A percentile compares a stretch with the other conserved stretches of the same genome.
phyloP scores from a whole-genome alignment of 2,329 filamentous ascomycete genomes.

The Colletotrichum euphorbiae region DNA sequence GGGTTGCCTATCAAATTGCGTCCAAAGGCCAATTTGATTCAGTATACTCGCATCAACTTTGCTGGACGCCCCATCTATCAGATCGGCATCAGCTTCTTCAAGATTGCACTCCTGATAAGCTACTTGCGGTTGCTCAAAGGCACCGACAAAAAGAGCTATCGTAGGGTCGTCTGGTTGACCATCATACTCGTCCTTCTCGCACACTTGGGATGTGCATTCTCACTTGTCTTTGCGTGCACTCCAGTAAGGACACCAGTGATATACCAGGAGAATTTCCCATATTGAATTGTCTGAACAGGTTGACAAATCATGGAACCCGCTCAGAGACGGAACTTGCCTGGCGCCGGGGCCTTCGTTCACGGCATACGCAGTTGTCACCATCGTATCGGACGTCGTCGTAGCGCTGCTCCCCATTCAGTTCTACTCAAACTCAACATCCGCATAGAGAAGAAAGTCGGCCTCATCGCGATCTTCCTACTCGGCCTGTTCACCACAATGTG shows the following conservation, averaged over 20 bases:
- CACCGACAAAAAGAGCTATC: constrained; percentile 59
- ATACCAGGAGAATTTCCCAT: not conserved
- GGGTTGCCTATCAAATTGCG: constrained; percentile 59
- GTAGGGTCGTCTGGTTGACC: constrained; percentile 56
- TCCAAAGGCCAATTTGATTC: constrained; percentile 55
- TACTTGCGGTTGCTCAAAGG: constrained; percentile 63
- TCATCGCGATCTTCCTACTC: constrained; percentile 63
- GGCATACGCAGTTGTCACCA: constrained; percentile 63
- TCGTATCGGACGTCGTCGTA: constrained; percentile 62
- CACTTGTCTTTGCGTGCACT: constrained; percentile 62
- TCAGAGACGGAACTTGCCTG: constrained; percentile 56
- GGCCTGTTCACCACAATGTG: constrained; percentile 67
- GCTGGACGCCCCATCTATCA: constrained; percentile 66
- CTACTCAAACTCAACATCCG: constrained; percentile 61
- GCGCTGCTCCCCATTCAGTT: constrained; percentile 62
- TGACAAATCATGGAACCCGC: constrained; percentile 59
- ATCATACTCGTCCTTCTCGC: constrained; percentile 57
- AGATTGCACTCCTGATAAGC: constrained; percentile 64
- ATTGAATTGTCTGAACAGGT: constrained; percentile 43
- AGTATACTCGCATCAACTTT: constrained; percentile 63
- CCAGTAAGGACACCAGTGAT: constrained; percentile 51
- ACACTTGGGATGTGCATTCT: constrained; percentile 61
- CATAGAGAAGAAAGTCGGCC: constrained; percentile 60
- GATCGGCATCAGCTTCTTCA: constrained; percentile 67
- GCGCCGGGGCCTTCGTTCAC: constrained; percentile 61